These are phyloP conservation scores for Alternaria hordeiaustralica DNA, from an alignment of 2,329 filamentous ascomycete species.

Conservation along the genomic window DNA sequence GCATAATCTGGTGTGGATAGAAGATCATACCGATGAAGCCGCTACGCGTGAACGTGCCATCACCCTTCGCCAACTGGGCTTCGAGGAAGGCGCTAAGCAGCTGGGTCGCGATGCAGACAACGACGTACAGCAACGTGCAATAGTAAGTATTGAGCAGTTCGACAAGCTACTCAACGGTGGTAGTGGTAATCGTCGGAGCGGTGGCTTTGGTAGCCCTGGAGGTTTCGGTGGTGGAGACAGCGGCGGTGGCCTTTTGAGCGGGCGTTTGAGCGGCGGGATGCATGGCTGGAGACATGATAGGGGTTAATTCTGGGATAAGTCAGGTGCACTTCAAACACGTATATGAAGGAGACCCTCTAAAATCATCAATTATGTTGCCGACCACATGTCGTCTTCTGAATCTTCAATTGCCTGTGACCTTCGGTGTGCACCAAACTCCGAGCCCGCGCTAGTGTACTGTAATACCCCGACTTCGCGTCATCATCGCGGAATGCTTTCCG, in stretches of 20 bases:
- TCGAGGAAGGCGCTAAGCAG: constrained; percentile 68
- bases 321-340: not conserved
- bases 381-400: not conserved
- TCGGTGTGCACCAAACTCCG: not conserved
- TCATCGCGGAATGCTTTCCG: constrained; percentile 9
- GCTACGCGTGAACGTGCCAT: constrained; percentile 70
- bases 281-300: constrained; percentile 29
- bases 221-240: constrained; percentile 16
- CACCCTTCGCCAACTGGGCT: constrained; percentile 74
- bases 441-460: not conserved
- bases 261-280: constrained; percentile 13
- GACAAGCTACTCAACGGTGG: constrained; percentile 25
- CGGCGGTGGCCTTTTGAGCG: constrained; percentile 10
- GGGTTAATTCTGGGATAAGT: constrained; percentile 6
- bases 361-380: not conserved
- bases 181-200: not conserved
- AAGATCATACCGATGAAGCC: constrained; percentile 71
- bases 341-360: not conserved
- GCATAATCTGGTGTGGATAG: constrained; percentile 83
- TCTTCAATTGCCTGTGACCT: not conserved
- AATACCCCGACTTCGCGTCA: constrained; percentile 2
- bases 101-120: constrained; percentile 73
- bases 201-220: constrained; percentile 13
- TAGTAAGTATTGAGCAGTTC: constrained; percentile 73
- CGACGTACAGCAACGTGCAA: constrained; percentile 84